Conservation (phyloP, 1,139 yeast species). For the Yamadazyma sp. region DNA sequence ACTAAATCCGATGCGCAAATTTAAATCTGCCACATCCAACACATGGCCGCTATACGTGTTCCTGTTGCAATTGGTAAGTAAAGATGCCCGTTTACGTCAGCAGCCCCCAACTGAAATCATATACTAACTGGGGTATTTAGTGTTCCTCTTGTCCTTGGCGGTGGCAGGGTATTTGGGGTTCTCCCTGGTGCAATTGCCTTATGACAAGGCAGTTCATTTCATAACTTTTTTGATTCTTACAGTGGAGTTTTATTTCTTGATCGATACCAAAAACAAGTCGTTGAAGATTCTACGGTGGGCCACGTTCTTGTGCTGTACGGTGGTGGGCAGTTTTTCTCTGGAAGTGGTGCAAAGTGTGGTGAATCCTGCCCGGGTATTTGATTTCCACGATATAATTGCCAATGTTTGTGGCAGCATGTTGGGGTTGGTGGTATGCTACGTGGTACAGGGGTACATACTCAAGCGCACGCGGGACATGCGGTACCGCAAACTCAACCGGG, state of each 20-base stretch:
- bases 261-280: conserved; percentile 39
- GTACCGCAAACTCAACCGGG: conserved; percentile 1
- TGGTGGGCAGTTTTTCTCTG: conserved; percentile 49
- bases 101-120: too few species aligned
- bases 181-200: conserved; percentile 43
- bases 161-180: conserved; percentile 52
- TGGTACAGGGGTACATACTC: conserved; percentile 9
- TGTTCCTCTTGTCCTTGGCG: conserved; percentile 25
- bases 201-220: conserved; percentile 58
- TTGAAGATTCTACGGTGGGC: conserved; percentile 38
- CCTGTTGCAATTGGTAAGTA: conserved; percentile 26
- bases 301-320: conserved; percentile 46
- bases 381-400: conserved; percentile 43
- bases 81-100: too few species aligned
- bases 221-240: conserved; percentile 51
- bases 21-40: too few species aligned
- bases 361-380: conserved; percentile 50
- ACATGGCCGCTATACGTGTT: conserved; percentile 5
- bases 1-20: too few species aligned
- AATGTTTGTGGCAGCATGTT: conserved; percentile 40
- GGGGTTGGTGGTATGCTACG: conserved; percentile 23
- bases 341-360: conserved; percentile 50
- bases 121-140: conserved; percentile 15
- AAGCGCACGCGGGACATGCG: not conserved
- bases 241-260: conserved; percentile 53